Evolutionary conservation across 2,329 filamentous ascomycete genomes (phyloP).

Genomic region (Hymenoscyphus infarciens): DNA sequence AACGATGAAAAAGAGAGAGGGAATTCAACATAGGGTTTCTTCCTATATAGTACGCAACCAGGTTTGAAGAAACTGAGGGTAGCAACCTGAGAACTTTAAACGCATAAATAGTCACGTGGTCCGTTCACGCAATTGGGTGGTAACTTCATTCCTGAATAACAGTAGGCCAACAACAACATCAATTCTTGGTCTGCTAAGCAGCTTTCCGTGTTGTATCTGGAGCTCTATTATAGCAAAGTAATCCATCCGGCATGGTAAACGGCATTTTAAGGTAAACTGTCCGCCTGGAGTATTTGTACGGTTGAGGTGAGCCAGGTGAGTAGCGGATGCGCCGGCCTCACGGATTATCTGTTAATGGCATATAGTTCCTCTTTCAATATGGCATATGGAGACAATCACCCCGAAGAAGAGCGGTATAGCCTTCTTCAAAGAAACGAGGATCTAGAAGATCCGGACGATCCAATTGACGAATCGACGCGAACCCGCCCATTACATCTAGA

Average conservation of each 20-base stretch:
- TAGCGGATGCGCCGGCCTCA: neutral
- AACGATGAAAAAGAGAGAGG: too few species aligned
- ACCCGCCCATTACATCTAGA: constrained; percentile 37
- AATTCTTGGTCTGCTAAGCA: neutral
- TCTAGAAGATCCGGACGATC: constrained; percentile 32
- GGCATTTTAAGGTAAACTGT: neutral
- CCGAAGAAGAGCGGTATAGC: neutral
- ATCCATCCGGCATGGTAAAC: neutral
- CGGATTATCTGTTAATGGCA: neutral
- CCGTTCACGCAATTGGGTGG: neutral
- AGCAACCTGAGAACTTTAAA: too few species aligned
- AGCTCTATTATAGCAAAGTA: neutral
- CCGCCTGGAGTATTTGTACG: neutral
- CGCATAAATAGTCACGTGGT: neutral
- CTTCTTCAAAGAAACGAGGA: neutral
- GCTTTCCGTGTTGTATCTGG: neutral
- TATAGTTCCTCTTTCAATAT: neutral
- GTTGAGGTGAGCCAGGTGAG: neutral
- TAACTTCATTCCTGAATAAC: neutral
- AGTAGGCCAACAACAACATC: neutral
- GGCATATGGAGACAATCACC: neutral
- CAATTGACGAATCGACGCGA: constrained; percentile 30
- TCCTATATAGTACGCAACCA: too few species aligned
- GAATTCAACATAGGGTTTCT: too few species aligned
- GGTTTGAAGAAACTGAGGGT: too few species aligned